Evolutionary conservation across 176 grass and related monocot species (phyloP), one percentile per base, ranked within the genome.

Genomic region (Chrysopogon serrulatus): DNA sequence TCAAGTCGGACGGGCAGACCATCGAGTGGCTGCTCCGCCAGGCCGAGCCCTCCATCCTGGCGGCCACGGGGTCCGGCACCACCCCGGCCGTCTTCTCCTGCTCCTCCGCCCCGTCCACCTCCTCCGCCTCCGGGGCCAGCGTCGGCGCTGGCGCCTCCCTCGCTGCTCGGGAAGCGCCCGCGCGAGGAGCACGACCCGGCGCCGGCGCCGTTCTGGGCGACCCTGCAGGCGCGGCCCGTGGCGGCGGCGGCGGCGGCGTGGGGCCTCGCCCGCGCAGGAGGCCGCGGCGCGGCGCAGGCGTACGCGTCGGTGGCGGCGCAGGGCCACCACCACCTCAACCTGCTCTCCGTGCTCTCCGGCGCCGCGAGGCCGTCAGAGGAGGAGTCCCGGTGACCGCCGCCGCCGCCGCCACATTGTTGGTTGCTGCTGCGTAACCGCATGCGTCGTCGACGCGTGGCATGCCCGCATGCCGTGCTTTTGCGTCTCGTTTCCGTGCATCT

Each of bases 1-100:
- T 92, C 86, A 98, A 98, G 83, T 98, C 95, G 4, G 95, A 98
- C 42, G 95, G 95, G 4, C 95, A 98, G 82, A 98, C 95, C 68
- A 83, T 98, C 49, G 95, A 98, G 84, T 98, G 95, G 95, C 86
- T 98, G 51, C 88, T 98, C 57, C 95, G 88, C 11, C 95, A 98
- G 86, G 92, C 92, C 28, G 95, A 98, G 86, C 95, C 95, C 12
- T 95, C 95, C 70, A 98, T 98, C 84, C 82, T 98, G 65, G 95
- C 95, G 4, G 92, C 95, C 63, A 98, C 95, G 24, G 95, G 95
- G 8, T 87, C 92, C 30, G 95, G 95, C 74, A 95, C 86, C 69
- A 93, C 83, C 8, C 94, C 94, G 16, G 94, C 94, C 70, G 83
- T 92, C 79, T 94, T 94, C 80, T 93, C 91, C 54, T 84, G 79